Evolutionary conservation across 129 eudicot genomes (phyloP).

Genomic region (Ambrosia artemisiifolia): DNA sequence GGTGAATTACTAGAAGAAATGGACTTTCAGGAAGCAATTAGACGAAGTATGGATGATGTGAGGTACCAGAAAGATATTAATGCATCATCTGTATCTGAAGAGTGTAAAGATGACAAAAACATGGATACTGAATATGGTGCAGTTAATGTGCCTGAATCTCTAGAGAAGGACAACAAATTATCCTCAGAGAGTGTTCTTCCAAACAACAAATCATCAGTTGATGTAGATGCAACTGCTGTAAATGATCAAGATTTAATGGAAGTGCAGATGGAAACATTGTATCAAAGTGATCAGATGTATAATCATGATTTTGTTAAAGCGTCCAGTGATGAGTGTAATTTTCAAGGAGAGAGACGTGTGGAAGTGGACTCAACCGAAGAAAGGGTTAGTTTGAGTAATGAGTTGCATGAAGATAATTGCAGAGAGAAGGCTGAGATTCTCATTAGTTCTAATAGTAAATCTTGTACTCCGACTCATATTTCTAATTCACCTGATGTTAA

Average conservation of each 20-base stretch:
- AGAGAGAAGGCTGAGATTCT: conserved; percentile 17
- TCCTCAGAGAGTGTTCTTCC: conserved; percentile 11
- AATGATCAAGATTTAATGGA: conserved; percentile 19
- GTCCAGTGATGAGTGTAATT: conserved; percentile 27
- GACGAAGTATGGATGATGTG: conserved; percentile 61
- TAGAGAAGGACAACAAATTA: conserved; percentile 22
- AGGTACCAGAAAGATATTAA: conserved; percentile 11
- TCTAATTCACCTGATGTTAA: conserved; percentile 22
- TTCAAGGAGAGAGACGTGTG: conserved; percentile 30
- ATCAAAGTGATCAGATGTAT: conserved; percentile 22
- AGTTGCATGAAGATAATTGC: conserved; percentile 6
- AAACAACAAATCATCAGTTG: conserved; percentile 2
- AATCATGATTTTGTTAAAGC: conserved; percentile 26
- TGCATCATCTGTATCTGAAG: conserved; percentile 27
- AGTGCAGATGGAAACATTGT: conserved; percentile 17
- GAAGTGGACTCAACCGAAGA: conserved; percentile 23
- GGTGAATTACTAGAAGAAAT: conserved; percentile 79
- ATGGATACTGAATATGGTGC: conserved; percentile 12
- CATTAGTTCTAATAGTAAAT: conserved; percentile 1
- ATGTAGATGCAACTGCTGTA: conserved; percentile 14
- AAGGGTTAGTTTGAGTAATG: conserved; percentile 18
- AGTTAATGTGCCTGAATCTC: conserved; percentile 14
- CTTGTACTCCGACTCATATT: conserved; percentile 8
- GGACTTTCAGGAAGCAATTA: conserved; percentile 73
- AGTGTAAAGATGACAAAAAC: conserved; percentile 22